These are phyloP conservation scores for Penium margaritaceum DNA, from an alignment of 139 green algal species.

Conservation along the genomic window DNA sequence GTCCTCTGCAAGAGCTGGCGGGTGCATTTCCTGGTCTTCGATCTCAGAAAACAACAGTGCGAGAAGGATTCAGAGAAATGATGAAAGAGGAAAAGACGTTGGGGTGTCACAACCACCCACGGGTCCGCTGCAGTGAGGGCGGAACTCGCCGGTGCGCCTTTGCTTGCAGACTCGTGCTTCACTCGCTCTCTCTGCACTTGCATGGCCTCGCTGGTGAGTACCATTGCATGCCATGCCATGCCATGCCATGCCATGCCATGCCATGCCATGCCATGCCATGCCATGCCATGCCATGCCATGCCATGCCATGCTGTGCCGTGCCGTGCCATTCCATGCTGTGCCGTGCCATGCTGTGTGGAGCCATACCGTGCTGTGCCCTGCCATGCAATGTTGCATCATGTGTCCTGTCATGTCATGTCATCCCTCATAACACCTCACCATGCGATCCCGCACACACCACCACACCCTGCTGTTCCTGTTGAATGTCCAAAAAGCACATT, in stretches of 20 bases:
- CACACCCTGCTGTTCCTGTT: background rate
- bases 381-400: background rate
- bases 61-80: too few relatives aligned
- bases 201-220: too few relatives aligned
- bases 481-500: too few relatives aligned
- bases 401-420: background rate
- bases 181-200: too few relatives aligned
- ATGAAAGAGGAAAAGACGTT: too few relatives aligned
- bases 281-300: background rate
- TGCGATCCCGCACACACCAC: background rate
- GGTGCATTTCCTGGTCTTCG: background rate
- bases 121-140: background rate
- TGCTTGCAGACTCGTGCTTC: background rate
- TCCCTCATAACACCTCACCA: background rate
- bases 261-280: background rate
- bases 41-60: too few relatives aligned
- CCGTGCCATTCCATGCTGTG: background rate
- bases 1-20: slow-evolving; percentile 15
- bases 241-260: too few relatives aligned
- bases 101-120: too few relatives aligned
- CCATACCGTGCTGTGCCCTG: background rate
- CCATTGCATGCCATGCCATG: too few relatives aligned
- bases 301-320: background rate
- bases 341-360: background rate
- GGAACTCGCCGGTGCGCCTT: background rate